Percentiles rank a stretch among this genome's conserved stretches.
Conservation (phyloP, 2,329 filamentous ascomycete genomes). For the Ophiosphaerella herpotricha region DNA sequence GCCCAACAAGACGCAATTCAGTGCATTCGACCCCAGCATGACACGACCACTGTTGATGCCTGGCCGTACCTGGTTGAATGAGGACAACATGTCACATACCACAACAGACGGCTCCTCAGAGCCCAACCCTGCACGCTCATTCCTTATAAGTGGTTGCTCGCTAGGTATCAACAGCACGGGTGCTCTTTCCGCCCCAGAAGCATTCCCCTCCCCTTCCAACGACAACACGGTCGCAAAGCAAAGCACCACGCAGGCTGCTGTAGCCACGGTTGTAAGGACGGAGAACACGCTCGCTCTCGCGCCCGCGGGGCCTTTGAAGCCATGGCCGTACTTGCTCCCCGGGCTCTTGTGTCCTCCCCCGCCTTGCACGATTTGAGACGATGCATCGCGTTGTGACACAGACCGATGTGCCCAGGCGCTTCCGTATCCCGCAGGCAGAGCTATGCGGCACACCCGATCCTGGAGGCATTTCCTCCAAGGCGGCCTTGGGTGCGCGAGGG, state of each 20-base stretch:
- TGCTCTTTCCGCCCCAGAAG: too few species aligned
- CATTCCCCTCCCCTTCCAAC: too few species aligned
- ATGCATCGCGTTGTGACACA: neutral
- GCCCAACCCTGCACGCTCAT: neutral
- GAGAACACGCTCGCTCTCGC: too few species aligned
- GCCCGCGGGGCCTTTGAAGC: neutral
- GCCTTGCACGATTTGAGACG: slow-evolving; percentile 15
- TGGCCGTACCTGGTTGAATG: neutral
- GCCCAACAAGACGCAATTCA: slow-evolving; percentile 7
- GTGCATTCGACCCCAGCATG: slow-evolving; percentile 9
- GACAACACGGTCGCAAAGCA: too few species aligned
- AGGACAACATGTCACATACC: too few species aligned
- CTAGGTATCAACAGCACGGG: neutral
- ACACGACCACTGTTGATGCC: neutral
- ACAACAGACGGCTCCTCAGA: too few species aligned
- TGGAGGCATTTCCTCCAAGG: neutral
- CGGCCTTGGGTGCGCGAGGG: neutral
- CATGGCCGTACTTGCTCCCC: slow-evolving; percentile 18
- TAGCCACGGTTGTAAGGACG: too few species aligned
- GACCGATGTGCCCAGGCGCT: neutral
- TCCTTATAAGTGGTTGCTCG: neutral
- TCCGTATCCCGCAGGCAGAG: neutral
- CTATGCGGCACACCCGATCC: too few species aligned
- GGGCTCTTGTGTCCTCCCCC: slow-evolving; percentile 7
- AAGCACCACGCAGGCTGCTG: too few species aligned